A percentile compares a stretch with the other conserved stretches of the same genome.
Conservation (phyloP, 176 grass and related monocot genomes). For the Tillandsia leiboldiana region DNA sequence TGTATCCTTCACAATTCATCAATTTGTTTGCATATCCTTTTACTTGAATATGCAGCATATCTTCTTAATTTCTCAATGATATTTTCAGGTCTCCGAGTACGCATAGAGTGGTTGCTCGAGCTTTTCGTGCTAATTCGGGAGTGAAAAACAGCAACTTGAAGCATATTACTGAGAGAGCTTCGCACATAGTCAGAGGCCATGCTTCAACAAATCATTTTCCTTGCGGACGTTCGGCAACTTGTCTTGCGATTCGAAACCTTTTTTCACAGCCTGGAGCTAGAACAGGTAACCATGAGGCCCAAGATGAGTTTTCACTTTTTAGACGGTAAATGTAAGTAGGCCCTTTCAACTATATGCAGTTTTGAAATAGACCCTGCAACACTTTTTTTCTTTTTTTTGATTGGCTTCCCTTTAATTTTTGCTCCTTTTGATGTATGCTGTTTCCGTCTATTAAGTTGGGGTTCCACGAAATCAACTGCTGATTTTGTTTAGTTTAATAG, state of each 20-base stretch:
- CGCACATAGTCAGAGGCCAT: not conserved
- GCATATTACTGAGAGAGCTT: not conserved
- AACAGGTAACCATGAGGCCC: not conserved
- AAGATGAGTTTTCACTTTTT: not conserved
- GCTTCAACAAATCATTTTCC: not conserved
- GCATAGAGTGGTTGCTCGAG: not conserved
- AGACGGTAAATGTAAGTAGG: not conserved
- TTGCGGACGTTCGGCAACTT: not conserved
- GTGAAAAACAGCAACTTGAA: constrained; percentile 5
- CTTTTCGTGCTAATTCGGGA: constrained; percentile 6
- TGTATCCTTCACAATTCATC: not conserved
- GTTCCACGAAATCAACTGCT: too few species aligned
- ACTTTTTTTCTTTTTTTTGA: too few species aligned
- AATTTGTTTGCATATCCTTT: not conserved
- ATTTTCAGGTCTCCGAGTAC: constrained; percentile 25
- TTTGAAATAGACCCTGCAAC: too few species aligned
- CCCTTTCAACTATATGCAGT: too few species aligned
- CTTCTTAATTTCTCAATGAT: not conserved
- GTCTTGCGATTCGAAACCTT: constrained; percentile 16
- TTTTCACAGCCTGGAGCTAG: not conserved
- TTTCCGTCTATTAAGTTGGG: too few species aligned
- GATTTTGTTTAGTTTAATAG: too few species aligned
- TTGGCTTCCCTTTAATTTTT: too few species aligned
- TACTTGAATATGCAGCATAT: not conserved
- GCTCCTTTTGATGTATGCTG: too few species aligned